Base-by-base conservation (phyloP, 164 flowering plant species). In the Annona cherimola region DNA sequence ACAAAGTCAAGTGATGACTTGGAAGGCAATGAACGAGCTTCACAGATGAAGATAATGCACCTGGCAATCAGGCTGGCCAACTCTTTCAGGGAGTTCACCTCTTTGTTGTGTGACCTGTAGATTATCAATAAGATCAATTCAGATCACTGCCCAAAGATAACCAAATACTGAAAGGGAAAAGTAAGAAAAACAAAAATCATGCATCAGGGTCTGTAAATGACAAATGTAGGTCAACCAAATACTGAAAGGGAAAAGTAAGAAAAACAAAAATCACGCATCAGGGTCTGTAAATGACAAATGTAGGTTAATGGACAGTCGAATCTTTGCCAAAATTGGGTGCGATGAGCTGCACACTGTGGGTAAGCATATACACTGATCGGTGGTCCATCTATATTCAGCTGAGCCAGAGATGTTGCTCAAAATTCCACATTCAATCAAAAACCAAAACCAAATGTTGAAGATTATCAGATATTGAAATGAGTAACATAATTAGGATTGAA, bases 31-130 rank as follows among this genome's bases (percentile, higher is more conserved):
- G 57, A 62, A 72, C 45, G 74, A 72, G 41, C 44, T 42, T 43
- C 42, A 71, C 43, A 42, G 6, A 43, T 12, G 61, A 70, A 73
- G 40, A 66, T 18, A 39, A 50, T 41, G 35, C 85, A 90, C 94
- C 91, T 82, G 90, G 79, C 94, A 92, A 70, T 92, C 92, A 45
- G 90, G 89, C 71, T 88, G 88, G 65, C 93, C 94, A 79, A 57
- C 84, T 86, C 97, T 88, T 77, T 88, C 88, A 0, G 97, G 97
- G 39, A 89, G 88, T 71, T 84, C 93, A 68, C 79, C 86, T 73
- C 74, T 81, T 54, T 75, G 72, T 63, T 77, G 84, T 76, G 75
- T 78, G 79, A 66, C 84, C 92, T 91, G 78, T 59, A 68, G 20
- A 61, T 62, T 45, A 75, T 20, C 63, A 8, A 43, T 54, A 41